Evolutionary conservation across 2,329 filamentous ascomycete species (phyloP), one percentile per base, ranked within the genome.

Genomic region (Xylaria sp.): DNA sequence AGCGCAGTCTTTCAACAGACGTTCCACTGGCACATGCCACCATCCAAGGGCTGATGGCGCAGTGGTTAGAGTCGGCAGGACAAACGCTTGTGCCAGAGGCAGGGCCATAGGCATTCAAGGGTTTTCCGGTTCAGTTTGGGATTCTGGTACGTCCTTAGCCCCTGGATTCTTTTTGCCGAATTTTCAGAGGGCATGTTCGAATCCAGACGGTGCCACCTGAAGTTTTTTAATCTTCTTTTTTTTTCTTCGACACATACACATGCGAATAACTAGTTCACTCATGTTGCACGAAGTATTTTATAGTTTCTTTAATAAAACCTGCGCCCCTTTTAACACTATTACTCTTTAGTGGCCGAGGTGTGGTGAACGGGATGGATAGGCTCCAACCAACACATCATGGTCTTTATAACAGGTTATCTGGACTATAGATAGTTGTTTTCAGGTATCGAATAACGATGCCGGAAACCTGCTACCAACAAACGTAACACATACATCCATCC

Each of bases 101-200:
- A n/a, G n/a, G n/a, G n/a, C n/a, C n/a, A n/a, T n/a, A n/a, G n/a
- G n/a, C 44, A 13, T 60, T 60, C 42, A 50, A 48, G 57, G 57
- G 57, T 10, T 60, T 61, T 61, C 59, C 59, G 44, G 47, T 61
- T 32, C 4, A 42, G 59, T n/a, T n/a, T n/a, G n/a, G 44, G 47
- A 61, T 61, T 32, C 40, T 61, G 47, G 44, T 37, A n/a, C 27
- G 44, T 65, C 73, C 74, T 72, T 73, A 51, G 9, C 12, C 48
- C 25, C 21, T 25, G 12, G 48, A 51, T 51, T 51, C 48, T 51
- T 51, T 29, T 29, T 18, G 23, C 25, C 25, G 27, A 6, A 23
- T n/a, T n/a, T 18, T 35, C 32, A 35, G 32, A 10, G 10, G 32
- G 32, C 8, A 10, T 35, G 32, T 35, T 35, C 32, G 32, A 35